Evolutionary conservation across 1,284 basidiomycete genomes (phyloP), one percentile per base, ranked within the genome.

Genomic region (Ceratobasidium sp.): DNA sequence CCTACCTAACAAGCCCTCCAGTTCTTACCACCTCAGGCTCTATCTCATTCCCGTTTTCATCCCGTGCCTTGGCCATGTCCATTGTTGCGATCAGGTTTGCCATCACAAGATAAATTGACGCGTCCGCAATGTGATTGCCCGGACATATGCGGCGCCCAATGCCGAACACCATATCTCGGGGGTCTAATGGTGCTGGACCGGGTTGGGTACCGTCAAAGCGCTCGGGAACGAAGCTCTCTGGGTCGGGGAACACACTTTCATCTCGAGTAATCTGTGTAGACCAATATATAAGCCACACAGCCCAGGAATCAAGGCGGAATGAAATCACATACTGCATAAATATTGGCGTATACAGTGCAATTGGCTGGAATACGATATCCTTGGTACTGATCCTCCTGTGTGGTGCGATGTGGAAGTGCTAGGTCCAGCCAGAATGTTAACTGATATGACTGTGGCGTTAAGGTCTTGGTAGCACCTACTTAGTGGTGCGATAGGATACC

Each of bases 321-420:
- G 17, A 34, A 34, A 54, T 32, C 12, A 49, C 58, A 27, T n/a
- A 62, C 58, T 12, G 58, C 58, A 31, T 49, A 22, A 8, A 62
- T 12, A 45, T 62, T 62, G 27, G 29, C 35, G 20, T 31, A 20
- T n/a, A 62, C 58, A 22, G 43, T 62, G 31, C 58, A 49, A 25
- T 43, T 43, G n/a, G 58, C 58, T 17, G 58, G 58, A 42, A 62
- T 62, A 25, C 58, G 42, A 29, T 62, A 62, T 5, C 58, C 58
- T 22, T n/a, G 47, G 29, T 62, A 62, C 45, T 47, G 43, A 22
- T 62, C 58, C 15, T 62, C 58, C 13, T 47, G 29, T 17, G 27
- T 34, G 13, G 40, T 32, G 2, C 60, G 60, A 17, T 52, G 60
- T 10, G 47, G 47, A 12, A 64, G 1, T 40, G 42, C 60, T 64